A percentile compares a stretch with the other conserved stretches of the same genome.
Conservation (phyloP, 495 filamentous ascomycete species). For the Penicillium bialowiezense region DNA sequence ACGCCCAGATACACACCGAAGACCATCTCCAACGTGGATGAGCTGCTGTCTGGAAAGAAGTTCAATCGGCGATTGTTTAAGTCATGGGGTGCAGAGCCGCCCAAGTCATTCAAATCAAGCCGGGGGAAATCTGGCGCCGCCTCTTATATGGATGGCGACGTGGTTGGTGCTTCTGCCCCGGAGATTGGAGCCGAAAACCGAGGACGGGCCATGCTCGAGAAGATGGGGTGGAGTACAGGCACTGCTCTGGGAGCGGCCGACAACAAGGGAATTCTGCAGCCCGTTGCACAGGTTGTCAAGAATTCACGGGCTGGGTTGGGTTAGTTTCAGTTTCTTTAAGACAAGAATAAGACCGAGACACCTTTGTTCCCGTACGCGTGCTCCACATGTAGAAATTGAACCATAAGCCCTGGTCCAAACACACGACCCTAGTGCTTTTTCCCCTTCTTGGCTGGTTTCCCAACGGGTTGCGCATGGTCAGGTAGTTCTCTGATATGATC, state of each 20-base stretch:
- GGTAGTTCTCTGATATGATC: conserved; percentile 65
- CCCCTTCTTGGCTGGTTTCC: conserved; percentile 30
- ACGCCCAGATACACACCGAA: conserved; percentile 54
- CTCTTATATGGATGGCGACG: conserved; percentile 78
- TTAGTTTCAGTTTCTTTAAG: conserved; percentile 32
- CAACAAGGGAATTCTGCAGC: conserved; percentile 84
- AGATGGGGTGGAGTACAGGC: conserved; percentile 94
- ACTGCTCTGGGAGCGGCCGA: conserved; percentile 79
- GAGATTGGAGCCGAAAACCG: conserved; percentile 82
- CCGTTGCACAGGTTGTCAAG: conserved; percentile 86
- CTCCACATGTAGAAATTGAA: background rate
- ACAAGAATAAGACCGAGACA: background rate
- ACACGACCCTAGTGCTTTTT: conserved; percentile 10
- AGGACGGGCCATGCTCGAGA: conserved; percentile 87
- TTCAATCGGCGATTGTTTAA: conserved; percentile 33
- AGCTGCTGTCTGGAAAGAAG: conserved; percentile 31
- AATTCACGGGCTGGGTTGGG: conserved; percentile 81
- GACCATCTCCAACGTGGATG: conserved; percentile 36
- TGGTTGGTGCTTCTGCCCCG: conserved; percentile 80
- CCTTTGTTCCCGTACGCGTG: background rate
- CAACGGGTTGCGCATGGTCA: conserved; percentile 55
- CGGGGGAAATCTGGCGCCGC: conserved; percentile 44
- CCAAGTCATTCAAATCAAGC: conserved; percentile 27
- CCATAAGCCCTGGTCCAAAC: background rate
- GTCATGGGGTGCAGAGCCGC: conserved; percentile 22